These are phyloP conservation scores for Pseudohalonectria lignicola DNA, from an alignment of 2,329 filamentous ascomycete genomes.

Conservation along the genomic window DNA sequence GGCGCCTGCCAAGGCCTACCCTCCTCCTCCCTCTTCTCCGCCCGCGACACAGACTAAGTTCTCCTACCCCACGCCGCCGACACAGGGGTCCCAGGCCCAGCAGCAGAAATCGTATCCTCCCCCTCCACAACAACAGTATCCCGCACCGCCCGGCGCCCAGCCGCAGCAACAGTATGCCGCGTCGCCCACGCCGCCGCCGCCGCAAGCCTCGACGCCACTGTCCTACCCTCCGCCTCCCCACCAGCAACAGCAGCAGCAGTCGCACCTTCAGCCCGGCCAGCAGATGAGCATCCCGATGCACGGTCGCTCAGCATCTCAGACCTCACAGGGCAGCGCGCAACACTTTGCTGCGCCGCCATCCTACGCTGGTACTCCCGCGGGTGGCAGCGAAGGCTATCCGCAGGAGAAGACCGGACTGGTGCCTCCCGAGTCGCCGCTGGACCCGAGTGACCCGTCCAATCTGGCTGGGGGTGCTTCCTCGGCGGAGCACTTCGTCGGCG, in stretches of 20 bases:
- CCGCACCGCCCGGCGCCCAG: slow-evolving; percentile 1
- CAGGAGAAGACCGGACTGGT: slow-evolving; percentile 15
- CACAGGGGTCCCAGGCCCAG: slow-evolving; percentile 9
- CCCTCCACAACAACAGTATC: slow-evolving; percentile 10
- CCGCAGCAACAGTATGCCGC: slow-evolving; percentile 19
- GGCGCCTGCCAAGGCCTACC: slow-evolving; percentile 17
- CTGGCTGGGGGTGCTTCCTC: slow-evolving; percentile 26
- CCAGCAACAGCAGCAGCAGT: slow-evolving; percentile 14
- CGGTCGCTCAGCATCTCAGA: slow-evolving; percentile 19
- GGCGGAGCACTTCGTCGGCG: slow-evolving; percentile 51
- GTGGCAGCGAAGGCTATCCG: slow-evolving; percentile 15
- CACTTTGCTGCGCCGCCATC: slow-evolving; percentile 19
- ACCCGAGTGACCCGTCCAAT: slow-evolving; percentile 18
- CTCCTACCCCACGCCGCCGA: slow-evolving; percentile 21
- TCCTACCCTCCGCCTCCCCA: slow-evolving; percentile 20
- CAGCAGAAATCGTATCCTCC: slow-evolving; percentile 25
- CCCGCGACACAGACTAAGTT: slow-evolving; percentile 23
- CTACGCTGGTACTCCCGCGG: slow-evolving; percentile 12
- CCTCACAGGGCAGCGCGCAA: slow-evolving; percentile 12
- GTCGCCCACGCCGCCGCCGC: slow-evolving; percentile 17
- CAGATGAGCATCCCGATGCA: slow-evolving; percentile 23
- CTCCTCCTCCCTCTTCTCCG: slow-evolving; percentile 23
- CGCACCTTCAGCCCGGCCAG: slow-evolving; percentile 12
- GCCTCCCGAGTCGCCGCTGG: slow-evolving; percentile 11
- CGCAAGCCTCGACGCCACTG: slow-evolving; percentile 13